Conservation (phyloP, 2,329 filamentous ascomycete genomes). For the Venturia aucupariae region DNA sequence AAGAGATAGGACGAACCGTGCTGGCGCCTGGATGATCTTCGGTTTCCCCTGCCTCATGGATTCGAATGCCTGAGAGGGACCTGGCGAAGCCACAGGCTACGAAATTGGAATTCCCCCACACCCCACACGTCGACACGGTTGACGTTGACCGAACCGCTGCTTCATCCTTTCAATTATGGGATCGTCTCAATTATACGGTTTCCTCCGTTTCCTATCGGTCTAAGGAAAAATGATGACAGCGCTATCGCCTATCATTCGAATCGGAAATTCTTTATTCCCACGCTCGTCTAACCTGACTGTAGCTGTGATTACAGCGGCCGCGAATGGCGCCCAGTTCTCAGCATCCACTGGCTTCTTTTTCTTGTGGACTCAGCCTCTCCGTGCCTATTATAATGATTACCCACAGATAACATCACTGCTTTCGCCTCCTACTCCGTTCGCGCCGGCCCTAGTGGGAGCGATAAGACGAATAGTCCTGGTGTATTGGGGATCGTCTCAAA, state of each 20-base stretch:
- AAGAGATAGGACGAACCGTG: too few relatives aligned
- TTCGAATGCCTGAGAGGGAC: background rate
- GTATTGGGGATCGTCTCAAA: too few relatives aligned
- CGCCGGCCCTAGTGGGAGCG: too few relatives aligned
- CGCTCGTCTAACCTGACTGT: background rate
- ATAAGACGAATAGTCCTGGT: too few relatives aligned
- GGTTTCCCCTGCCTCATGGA: background rate
- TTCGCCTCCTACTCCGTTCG: too few relatives aligned
- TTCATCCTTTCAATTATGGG: background rate
- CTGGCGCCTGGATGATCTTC: too few relatives aligned
- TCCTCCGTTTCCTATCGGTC: background rate
- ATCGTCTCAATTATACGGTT: background rate
- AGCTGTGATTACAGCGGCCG: background rate
- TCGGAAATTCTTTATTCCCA: background rate
- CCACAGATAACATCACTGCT: too few relatives aligned
- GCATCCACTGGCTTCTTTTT: background rate
- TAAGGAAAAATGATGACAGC: background rate
- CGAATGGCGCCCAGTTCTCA: background rate
- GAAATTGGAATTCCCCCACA: background rate
- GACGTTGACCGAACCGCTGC: background rate
- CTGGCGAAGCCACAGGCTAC: background rate
- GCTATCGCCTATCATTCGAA: background rate
- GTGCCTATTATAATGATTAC: background rate
- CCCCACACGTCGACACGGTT: background rate
- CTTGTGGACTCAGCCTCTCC: background rate